Percentiles rank a stretch among this genome's conserved stretches.
These are phyloP conservation scores for Evansstolkia leycettana DNA, from an alignment of 495 filamentous ascomycete species.

Conservation along the genomic window DNA sequence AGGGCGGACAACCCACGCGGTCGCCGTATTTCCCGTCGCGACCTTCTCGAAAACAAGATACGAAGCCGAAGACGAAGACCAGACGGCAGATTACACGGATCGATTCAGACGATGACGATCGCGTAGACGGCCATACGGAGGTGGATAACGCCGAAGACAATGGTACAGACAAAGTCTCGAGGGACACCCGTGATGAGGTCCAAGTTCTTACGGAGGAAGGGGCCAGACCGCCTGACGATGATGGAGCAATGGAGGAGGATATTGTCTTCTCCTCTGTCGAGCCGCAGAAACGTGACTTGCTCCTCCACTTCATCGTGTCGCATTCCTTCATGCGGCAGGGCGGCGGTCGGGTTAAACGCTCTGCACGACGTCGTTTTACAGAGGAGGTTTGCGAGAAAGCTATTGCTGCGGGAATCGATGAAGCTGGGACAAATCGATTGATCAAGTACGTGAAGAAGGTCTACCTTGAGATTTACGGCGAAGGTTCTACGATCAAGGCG, in stretches of 20 bases:
- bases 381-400: slow-evolving; percentile 8
- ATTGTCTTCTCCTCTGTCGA: slow-evolving; percentile 10
- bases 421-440: slow-evolving; percentile 2
- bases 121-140: neutral
- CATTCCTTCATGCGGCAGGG: slow-evolving; percentile 12
- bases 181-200: too few relatives aligned
- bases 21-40: neutral
- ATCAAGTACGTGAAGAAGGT: slow-evolving; percentile 11
- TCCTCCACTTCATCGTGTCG: slow-evolving; percentile 9
- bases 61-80: neutral
- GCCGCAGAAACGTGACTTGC: slow-evolving; percentile 1
- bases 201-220: neutral
- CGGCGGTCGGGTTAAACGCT: slow-evolving; percentile 8
- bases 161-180: neutral
- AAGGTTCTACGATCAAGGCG: too few relatives aligned
- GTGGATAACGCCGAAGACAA: neutral
- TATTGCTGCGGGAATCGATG: slow-evolving; percentile 5
- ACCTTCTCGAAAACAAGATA: too few relatives aligned
- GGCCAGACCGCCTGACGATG: neutral
- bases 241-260: slow-evolving; percentile 5
- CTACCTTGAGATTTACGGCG: slow-evolving; percentile 4
- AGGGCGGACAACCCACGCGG: neutral
- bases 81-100: slow-evolving; percentile 1
- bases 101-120: neutral
- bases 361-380: slow-evolving; percentile 11